A percentile compares a stretch with the other conserved stretches of the same genome.
phyloP scores from a whole-genome alignment of 2,329 filamentous ascomycete genomes.

The Metarhizium sp. region DNA sequence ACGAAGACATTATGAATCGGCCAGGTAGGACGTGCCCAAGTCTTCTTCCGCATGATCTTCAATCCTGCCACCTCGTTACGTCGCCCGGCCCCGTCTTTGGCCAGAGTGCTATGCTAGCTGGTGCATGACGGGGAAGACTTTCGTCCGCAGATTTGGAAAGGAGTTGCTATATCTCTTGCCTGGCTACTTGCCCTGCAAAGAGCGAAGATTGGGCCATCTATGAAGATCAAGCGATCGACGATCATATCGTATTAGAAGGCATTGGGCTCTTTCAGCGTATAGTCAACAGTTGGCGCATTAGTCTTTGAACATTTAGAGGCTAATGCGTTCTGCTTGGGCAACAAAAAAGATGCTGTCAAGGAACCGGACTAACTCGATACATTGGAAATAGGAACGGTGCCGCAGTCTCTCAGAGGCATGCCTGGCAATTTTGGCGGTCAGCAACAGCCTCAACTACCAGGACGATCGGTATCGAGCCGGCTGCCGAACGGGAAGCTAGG shows the following conservation, averaged over 20 bases:
- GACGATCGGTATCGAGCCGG: conserved; percentile 45
- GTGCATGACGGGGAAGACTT: neutral
- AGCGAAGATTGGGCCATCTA: neutral
- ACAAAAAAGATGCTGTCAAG: neutral
- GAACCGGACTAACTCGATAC: conserved; percentile 16
- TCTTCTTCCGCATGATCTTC: conserved; percentile 10
- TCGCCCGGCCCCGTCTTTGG: neutral
- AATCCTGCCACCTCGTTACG: neutral
- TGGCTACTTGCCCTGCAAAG: neutral
- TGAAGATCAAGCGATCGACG: neutral
- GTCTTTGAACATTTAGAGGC: neutral
- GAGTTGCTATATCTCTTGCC: neutral
- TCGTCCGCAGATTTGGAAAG: neutral
- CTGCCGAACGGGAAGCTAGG: conserved; percentile 59
- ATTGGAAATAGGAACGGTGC: conserved; percentile 41
- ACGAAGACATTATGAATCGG: conserved; percentile 44
- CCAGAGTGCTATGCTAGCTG: neutral
- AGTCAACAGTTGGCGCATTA: neutral
- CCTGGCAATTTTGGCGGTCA: conserved; percentile 50
- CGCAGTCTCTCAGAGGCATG: conserved; percentile 53
- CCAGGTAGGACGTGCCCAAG: conserved; percentile 40
- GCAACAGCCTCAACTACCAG: conserved; percentile 45
- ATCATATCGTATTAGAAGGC: neutral
- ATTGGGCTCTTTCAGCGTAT: neutral
- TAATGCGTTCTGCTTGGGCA: neutral